Evolutionary conservation across 352 stramenopile species (phyloP).

Genomic region (Globisporangium orthogonon): DNA sequence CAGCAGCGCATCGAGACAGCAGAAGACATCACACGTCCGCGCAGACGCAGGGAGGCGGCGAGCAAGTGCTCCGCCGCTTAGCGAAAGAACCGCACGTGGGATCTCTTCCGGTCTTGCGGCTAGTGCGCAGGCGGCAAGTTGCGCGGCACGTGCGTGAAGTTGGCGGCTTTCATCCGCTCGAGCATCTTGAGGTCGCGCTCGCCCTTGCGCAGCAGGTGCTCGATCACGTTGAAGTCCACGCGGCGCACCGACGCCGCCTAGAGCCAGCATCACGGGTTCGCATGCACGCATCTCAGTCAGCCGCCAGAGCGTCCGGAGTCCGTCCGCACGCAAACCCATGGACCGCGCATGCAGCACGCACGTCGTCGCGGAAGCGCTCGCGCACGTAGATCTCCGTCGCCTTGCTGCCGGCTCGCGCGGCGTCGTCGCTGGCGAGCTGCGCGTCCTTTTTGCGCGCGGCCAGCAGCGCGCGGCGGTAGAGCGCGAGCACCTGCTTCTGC

Average conservation of each 20-base stretch:
- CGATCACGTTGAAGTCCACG: slow-evolving; percentile 77
- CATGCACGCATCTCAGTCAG: too few relatives aligned
- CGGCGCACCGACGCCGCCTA: slow-evolving; percentile 49
- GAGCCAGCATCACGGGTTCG: not conserved
- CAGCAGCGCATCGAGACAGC: too few relatives aligned
- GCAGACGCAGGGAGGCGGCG: too few relatives aligned
- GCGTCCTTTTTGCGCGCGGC: slow-evolving; percentile 54
- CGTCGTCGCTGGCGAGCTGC: slow-evolving; percentile 14
- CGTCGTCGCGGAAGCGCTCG: slow-evolving; percentile 70
- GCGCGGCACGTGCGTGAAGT: slow-evolving; percentile 36
- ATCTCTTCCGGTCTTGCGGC: not conserved
- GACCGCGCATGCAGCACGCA: slow-evolving; percentile 15
- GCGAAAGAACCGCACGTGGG: not conserved
- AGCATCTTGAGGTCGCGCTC: slow-evolving; percentile 82
- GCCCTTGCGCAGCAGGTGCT: slow-evolving; percentile 82
- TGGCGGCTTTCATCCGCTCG: slow-evolving; percentile 51
- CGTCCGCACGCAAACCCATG: too few relatives aligned
- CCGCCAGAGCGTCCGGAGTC: too few relatives aligned
- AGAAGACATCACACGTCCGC: too few relatives aligned
- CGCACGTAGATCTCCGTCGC: slow-evolving; percentile 53
- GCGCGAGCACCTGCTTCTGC: slow-evolving; percentile 66
- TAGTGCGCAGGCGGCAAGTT: not conserved
- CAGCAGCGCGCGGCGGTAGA: slow-evolving; percentile 62
- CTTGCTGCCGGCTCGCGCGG: slow-evolving; percentile 2
- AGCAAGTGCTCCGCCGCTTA: too few relatives aligned